Base-by-base conservation (phyloP, 2,329 filamentous ascomycete species). In the Pseudocercospora fuligena region DNA sequence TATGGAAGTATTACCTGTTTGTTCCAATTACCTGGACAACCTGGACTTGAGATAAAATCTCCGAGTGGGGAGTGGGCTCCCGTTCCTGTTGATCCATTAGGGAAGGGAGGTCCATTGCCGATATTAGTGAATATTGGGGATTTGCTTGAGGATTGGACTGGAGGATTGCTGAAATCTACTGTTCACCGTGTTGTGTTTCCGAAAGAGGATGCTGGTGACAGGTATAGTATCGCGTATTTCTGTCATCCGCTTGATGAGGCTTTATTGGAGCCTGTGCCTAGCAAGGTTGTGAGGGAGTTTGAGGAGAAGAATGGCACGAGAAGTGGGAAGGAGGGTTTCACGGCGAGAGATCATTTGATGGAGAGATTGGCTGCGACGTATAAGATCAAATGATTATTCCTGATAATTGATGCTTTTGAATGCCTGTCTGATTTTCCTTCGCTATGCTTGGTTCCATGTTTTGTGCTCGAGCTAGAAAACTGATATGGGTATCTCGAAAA, bases 131-230 rank as follows among this genome's bases (percentile, higher is more conserved):
- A 90, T 68, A 90, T 92, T n/a, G 90, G 89, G 0, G 90, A 92
- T 75, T 72, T 91, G 36, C 80, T 92, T 14, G 90, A 88, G 36
- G 95, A 96, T 78, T 98, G 94, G 94, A 98, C 95, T 0, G 90
- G 91, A 70, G 93, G 94, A 0, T 80, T 97, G 56, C 85, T 98
- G 69, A 91, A 93, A 73, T 93, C 90, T 72, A 97, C 94, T 0
- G 88, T 97, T 5, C 95, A 98, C 77, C 85, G 94, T 11, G 95
- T 98, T 31, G 88, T 94, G 0, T 95, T 97, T 70, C 84, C 85
- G 7, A 64, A 65, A 14, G 67, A 61, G 27, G 64, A 58, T 69
- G 77, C 68, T 67, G 73, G 25, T 76, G 82, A 72, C 62, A 57
- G 68, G 23, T 72, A 70, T 61, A 66, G 60, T 1, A 65, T 70